These are phyloP conservation scores for Thelonectria olida DNA, from an alignment of 2,329 filamentous ascomycete species.

Conservation along the genomic window DNA sequence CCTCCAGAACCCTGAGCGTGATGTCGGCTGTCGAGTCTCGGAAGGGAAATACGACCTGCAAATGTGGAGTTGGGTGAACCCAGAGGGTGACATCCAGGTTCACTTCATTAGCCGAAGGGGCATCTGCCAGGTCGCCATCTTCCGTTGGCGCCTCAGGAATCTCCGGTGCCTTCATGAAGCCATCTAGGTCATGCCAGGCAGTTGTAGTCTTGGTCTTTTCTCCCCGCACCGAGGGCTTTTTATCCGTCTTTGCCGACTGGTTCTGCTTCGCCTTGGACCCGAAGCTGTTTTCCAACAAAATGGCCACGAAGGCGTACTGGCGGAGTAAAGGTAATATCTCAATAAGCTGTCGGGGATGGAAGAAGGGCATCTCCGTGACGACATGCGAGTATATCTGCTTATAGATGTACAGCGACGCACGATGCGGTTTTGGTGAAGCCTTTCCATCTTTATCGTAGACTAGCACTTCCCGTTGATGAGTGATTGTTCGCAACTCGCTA, in stretches of 20 bases:
- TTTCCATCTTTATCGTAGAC: conserved; percentile 48
- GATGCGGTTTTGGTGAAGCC: conserved; percentile 51
- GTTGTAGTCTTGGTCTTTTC: conserved; percentile 37
- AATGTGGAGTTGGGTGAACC: conserved; percentile 57
- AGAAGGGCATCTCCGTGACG: conserved; percentile 76
- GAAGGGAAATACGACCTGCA: conserved; percentile 66
- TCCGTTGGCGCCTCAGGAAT: not conserved
- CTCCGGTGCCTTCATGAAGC: conserved; percentile 39
- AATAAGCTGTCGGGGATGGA: conserved; percentile 80
- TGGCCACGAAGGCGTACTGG: conserved; percentile 78
- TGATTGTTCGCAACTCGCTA: conserved; percentile 66
- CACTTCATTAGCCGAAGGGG: conserved; percentile 31
- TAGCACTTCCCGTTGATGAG: conserved; percentile 56
- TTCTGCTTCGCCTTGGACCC: conserved; percentile 45
- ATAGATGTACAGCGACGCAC: conserved; percentile 73
- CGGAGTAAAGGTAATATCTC: conserved; percentile 77
- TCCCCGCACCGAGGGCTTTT: conserved; percentile 3
- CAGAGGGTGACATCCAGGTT: conserved; percentile 63
- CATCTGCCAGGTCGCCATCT: no score
- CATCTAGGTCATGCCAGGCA: conserved; percentile 44
- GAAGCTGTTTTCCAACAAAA: conserved; percentile 71
- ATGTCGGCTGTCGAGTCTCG: conserved; percentile 59
- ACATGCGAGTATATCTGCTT: conserved; percentile 77
- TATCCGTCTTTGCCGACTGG: conserved; percentile 16
- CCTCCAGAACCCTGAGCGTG: conserved; percentile 66